Evolutionary conservation across 2,329 filamentous ascomycete species (phyloP).

Genomic region (Talaromyces islandicus): DNA sequence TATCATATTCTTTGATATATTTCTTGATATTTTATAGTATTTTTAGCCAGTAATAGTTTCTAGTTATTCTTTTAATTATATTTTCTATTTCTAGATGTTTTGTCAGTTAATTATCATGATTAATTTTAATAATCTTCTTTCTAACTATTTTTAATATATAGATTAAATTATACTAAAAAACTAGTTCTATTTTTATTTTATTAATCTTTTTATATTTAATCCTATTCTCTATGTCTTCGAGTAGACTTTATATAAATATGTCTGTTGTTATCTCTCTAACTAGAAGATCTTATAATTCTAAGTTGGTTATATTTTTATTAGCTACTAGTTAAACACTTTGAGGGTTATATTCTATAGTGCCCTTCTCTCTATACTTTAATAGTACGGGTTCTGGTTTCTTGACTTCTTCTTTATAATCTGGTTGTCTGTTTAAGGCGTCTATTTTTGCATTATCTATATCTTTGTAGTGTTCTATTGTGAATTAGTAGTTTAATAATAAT

Average conservation of each 20-base stretch:
- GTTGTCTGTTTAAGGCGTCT: neutral
- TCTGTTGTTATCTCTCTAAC: neutral
- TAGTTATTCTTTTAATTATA: neutral
- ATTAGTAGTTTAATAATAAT: neutral
- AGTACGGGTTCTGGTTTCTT: neutral
- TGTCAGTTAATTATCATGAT: too few relatives aligned
- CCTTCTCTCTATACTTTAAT: neutral
- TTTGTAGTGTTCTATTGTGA: neutral
- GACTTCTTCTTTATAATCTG: neutral
- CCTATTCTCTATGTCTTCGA: neutral
- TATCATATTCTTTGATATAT: neutral
- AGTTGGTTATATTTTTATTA: neutral
- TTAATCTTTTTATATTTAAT: neutral
- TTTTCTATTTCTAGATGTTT: neutral
- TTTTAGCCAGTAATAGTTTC: neutral
- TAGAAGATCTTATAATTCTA: neutral
- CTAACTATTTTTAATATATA: constrained; percentile 1
- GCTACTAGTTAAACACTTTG: neutral
- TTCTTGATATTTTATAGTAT: neutral
- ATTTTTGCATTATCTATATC: neutral
- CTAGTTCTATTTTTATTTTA: neutral
- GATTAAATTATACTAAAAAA: neutral
- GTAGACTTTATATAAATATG: neutral
- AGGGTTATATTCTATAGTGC: neutral
- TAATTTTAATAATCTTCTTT: too few relatives aligned